Evolutionary conservation across 2,329 filamentous ascomycete genomes (phyloP).

Genomic region (Trichoderma atrobrunneum): DNA sequence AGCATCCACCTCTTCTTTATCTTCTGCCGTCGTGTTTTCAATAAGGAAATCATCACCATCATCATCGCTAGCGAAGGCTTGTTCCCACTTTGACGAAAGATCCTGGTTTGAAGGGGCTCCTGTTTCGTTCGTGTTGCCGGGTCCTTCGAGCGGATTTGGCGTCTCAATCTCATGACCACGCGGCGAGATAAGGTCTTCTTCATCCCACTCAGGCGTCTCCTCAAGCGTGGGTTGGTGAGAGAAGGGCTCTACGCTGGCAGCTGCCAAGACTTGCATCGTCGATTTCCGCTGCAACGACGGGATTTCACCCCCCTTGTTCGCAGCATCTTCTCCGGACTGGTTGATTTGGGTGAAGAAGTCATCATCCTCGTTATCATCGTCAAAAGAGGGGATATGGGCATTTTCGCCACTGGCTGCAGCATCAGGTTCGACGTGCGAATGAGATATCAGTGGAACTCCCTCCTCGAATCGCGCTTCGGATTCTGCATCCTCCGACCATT

Average conservation of each 20-base stretch:
- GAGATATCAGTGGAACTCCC: conserved; percentile 61
- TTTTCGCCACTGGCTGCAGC: conserved; percentile 1
- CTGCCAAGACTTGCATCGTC: conserved; percentile 63
- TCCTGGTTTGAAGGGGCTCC: conserved; percentile 52
- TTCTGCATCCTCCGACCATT: conserved; percentile 41
- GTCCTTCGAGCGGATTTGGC: neutral
- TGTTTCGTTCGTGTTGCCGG: neutral
- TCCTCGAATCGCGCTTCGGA: conserved; percentile 65
- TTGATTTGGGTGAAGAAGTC: conserved; percentile 62
- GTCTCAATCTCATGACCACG: conserved; percentile 19
- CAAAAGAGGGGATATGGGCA: conserved; percentile 33
- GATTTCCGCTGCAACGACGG: conserved; percentile 62
- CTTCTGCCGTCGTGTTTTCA: conserved; percentile 50
- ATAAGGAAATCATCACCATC: conserved; percentile 65
- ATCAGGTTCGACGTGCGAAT: conserved; percentile 23
- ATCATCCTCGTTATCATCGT: conserved; percentile 51
- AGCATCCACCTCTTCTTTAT: conserved; percentile 54
- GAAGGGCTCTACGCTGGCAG: conserved; percentile 39
- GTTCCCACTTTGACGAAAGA: conserved; percentile 77
- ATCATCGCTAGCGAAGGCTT: conserved; percentile 73
- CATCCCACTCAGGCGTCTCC: conserved; percentile 31
- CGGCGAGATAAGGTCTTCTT: conserved; percentile 25
- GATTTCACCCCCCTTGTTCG: conserved; percentile 21
- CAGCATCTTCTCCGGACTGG: conserved; percentile 20
- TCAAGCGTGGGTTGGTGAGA: conserved; percentile 33